phyloP scores from a whole-genome alignment of 2,329 filamentous ascomycete species.

The Clarireedia monteithiana region DNA sequence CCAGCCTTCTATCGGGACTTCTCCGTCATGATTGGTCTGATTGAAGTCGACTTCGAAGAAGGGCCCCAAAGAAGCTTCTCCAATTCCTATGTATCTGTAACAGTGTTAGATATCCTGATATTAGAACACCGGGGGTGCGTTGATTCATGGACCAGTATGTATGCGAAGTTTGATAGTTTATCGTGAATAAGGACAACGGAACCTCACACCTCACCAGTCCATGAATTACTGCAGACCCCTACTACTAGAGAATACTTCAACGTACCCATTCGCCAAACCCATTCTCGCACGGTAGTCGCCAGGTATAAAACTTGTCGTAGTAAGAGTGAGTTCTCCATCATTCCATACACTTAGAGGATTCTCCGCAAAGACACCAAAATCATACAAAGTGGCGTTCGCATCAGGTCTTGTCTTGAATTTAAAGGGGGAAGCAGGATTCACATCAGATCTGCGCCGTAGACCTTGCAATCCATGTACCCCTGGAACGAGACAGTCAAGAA shows the following conservation, averaged over 20 bases:
- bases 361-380: slow-evolving; percentile 7
- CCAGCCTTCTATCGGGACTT: slow-evolving; percentile 45
- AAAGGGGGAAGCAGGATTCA: slow-evolving; percentile 9
- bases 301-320: slow-evolving; percentile 5
- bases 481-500: background rate
- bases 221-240: background rate
- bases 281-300: slow-evolving; percentile 12
- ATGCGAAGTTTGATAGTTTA: no score
- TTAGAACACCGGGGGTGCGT: no score
- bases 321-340: slow-evolving; percentile 4
- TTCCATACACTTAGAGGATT: background rate
- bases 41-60: slow-evolving; percentile 17
- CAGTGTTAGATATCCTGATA: background rate
- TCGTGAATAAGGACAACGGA: background rate
- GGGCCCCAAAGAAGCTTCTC: slow-evolving; percentile 10
- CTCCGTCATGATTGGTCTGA: slow-evolving; percentile 12
- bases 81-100: slow-evolving; percentile 12
- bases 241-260: background rate
- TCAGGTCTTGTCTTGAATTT: slow-evolving; percentile 11
- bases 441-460: background rate
- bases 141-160: no score
- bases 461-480: no score
- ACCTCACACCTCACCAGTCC: background rate
- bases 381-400: background rate
- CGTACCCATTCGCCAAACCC: slow-evolving; percentile 15